Conservation (phyloP, 2,329 filamentous ascomycete genomes). For the Botrytis deweyae region DNA sequence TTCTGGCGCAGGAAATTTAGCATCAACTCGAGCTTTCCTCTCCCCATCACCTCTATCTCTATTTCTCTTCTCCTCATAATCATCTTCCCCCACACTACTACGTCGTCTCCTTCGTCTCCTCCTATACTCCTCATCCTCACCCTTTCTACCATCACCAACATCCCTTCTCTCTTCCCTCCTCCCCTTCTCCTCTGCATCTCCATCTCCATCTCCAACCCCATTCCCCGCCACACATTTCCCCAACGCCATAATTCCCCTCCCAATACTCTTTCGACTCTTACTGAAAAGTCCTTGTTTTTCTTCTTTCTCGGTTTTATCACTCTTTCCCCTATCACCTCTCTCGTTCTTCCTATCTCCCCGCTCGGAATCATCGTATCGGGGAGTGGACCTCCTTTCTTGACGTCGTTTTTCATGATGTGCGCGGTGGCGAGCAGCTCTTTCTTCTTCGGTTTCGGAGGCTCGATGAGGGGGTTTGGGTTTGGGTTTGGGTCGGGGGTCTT, state of each 20-base stretch:
- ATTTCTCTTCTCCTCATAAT: not conserved
- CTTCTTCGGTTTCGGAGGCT: not conserved
- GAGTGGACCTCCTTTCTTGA: not conserved
- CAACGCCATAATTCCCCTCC: not conserved
- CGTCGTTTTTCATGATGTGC: not conserved
- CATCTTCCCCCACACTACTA: not conserved
- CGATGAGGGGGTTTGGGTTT: not conserved
- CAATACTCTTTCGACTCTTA: slow-evolving; percentile 11
- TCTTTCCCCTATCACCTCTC: not conserved
- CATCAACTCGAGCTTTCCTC: not conserved
- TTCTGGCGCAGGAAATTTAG: too few relatives aligned
- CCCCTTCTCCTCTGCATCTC: too few relatives aligned
- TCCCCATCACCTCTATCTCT: not conserved
- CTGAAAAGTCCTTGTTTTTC: not conserved
- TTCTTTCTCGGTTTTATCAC: not conserved
- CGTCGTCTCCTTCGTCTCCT: not conserved
- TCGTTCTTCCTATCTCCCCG: not conserved
- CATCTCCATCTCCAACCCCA: not conserved
- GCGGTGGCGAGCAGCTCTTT: not conserved
- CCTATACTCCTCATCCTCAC: not conserved
- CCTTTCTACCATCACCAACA: not conserved
- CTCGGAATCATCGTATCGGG: not conserved
- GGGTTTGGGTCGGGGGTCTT: not conserved
- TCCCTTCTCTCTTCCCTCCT: not conserved
- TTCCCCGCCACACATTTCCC: not conserved